Evolutionary conservation across 2,329 filamentous ascomycete species (phyloP).

Genomic region (Fusarium beomiforme): DNA sequence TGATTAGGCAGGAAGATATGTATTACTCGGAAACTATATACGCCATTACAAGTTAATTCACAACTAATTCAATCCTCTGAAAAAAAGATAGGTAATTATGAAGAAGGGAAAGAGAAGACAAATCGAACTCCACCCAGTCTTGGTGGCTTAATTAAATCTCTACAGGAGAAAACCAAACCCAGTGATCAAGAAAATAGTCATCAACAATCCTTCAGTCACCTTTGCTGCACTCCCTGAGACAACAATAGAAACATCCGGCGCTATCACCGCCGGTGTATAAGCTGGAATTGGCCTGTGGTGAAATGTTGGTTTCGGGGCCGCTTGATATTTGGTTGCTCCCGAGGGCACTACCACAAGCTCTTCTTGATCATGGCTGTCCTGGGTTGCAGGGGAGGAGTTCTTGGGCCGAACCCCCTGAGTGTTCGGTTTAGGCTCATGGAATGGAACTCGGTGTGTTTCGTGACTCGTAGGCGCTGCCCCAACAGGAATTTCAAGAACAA

Average conservation of each 20-base stretch:
- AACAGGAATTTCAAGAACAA: not conserved
- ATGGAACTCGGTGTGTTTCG: not conserved
- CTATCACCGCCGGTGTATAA: not conserved
- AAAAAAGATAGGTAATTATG: not conserved
- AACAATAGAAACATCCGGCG: not conserved
- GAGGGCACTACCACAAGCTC: not conserved
- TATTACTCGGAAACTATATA: not conserved
- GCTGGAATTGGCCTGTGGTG: not conserved
- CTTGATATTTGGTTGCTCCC: not conserved
- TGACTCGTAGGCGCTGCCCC: not conserved
- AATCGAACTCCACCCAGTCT: not conserved
- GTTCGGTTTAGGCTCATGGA: not conserved
- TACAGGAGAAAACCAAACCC: not conserved
- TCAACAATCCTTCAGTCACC: not conserved
- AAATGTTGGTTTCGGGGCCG: not conserved
- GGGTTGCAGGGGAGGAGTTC: not conserved
- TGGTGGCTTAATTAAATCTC: not conserved
- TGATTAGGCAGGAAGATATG: not conserved
- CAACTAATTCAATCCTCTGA: not conserved
- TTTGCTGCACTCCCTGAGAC: not conserved
- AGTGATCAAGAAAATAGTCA: not conserved
- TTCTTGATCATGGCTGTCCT: not conserved
- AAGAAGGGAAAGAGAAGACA: not conserved
- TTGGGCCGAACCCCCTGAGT: not conserved
- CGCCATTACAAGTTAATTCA: not conserved